Base-by-base conservation (phyloP, 371 early-diverging fungal genomes). In the Funneliformis caledonium region DNA sequence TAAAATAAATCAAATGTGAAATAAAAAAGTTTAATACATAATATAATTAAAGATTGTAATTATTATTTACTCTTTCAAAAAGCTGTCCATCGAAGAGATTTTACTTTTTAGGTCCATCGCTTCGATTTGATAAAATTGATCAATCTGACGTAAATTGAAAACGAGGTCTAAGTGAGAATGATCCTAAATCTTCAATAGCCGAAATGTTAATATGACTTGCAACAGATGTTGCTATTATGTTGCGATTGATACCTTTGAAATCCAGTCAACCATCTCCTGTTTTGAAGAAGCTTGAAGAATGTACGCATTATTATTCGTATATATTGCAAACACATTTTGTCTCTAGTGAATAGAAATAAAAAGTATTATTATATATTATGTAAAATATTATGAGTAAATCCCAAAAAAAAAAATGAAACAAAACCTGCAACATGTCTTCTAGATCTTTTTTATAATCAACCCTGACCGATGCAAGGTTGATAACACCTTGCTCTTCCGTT, bases 211-310 rank as follows among this genome's bases (percentile, higher is more conserved):
- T 33, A 67, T 65, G n/a, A 78, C 19, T 56, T 45, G 59, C 31
- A 50, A 50, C 33, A 72, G 50, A 50, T 22, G 33, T 56, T 37
- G 19, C 19, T 14, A 69, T 69, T 42, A 14, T 69, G 70, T 56
- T 87, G 90, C 81, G 88, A 88, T 65, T 88, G 90, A 94, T 88
- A 79, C 80, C 62, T 90, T 89, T 50, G 88, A 85, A 47, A 96
- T 89, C 97, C 97, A 97, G 43, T 88, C 87, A 56, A 91, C 85
- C 91, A 95, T 90, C 19, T 95, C 95, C 11, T 87, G 86, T 52
- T 89, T 86, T 1, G 88, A 88, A 6, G 89, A 85, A 19, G 95
- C 94, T 82, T 93, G 93, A 42, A 96, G 83, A 81, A 95, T 85
- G 75, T 94, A 92, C 69, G 94, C 90, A 81, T 93, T 93, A 72